Evolutionary conservation across 768 basidiomycete genomes (phyloP), one percentile per base, ranked within the genome.

Genomic region (Saitozyma sp.): DNA sequence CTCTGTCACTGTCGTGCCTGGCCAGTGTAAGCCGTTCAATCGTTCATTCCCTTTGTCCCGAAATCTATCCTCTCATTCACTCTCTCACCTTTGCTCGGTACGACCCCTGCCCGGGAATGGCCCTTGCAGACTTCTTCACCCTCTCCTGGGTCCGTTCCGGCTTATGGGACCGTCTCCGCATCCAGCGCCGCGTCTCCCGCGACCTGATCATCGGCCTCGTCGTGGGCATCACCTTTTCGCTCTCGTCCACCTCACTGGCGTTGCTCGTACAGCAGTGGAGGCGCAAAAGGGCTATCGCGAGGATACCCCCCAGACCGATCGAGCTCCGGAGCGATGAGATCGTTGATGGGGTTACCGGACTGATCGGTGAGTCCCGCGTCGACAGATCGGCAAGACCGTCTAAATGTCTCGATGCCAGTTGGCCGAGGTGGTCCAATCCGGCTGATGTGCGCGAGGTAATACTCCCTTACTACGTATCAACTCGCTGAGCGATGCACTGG

Each of bases 381-480:
- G 2, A 29, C 5, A 29, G 29, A 29, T 29, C 29, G 29, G 29
- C 29, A 29, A 2, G 29, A 29, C 29, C 2, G 29, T n/a, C 11
- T 67, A 17, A 52, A 19, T 9, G 59, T 0, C 8, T 20, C 6
- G 39, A 29, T 49, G 43, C 16, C 9, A 39, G 19, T 29, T 14
- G 10, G 48, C n/a, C 29, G n/a, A 38, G 39, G 59, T 29, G 29
- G 29, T 29, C 29, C n/a, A 51, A 4, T 13, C 19, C 19, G 45
- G 39, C 61, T 63, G 56, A 67, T 9, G 19, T 29, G 50, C 59
- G 6, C 14, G 46, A 96, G 95, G 95, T 49, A 96, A 97, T 73
- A 98, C 96, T 0, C 95, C 96, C 1, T 82, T 99, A 60, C 82
- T 98, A 50, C 84, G 94, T 65, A 94, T 98, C 55, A 89, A 89